A percentile compares a stretch with the other conserved stretches of the same genome.
These are phyloP conservation scores for Uronychia binucleata DNA, from an alignment of 73 alveolate species.

Conservation along the genomic window DNA sequence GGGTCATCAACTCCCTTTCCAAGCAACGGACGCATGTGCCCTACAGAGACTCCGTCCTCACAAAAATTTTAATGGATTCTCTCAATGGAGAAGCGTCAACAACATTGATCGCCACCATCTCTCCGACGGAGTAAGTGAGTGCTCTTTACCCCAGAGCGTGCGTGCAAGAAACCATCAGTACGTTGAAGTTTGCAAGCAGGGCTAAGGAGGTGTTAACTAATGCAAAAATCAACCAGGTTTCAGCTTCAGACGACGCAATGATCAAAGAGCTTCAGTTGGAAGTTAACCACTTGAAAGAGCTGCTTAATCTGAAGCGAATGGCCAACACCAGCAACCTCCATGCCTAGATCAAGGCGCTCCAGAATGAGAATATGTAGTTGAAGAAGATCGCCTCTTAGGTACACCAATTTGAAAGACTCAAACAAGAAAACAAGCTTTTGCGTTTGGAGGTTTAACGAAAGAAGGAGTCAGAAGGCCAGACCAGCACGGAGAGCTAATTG, in stretches of 20 bases:
- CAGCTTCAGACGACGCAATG: slow-evolving; percentile 69
- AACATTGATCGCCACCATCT: slow-evolving; percentile 14
- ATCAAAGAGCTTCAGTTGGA: slow-evolving; percentile 76
- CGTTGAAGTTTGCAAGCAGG: slow-evolving; percentile 49
- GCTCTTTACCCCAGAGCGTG: slow-evolving; percentile 6
- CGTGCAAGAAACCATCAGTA: slow-evolving; percentile 23
- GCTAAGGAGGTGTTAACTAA: slow-evolving; percentile 20
- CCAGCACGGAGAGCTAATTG: background rate
- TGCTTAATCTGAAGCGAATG: slow-evolving; percentile 62
- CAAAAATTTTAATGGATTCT: slow-evolving; percentile 80
- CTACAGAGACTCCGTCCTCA: slow-evolving; percentile 84
- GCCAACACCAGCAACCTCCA: slow-evolving; percentile 52
- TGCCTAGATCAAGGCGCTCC: slow-evolving; percentile 36
- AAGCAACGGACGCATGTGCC: slow-evolving; percentile 68
- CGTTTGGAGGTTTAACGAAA: slow-evolving; percentile 50
- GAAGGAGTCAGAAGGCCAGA: background rate
- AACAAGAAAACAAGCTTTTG: slow-evolving; percentile 75
- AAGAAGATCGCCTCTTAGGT: slow-evolving; percentile 57
- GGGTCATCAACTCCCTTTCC: slow-evolving; percentile 31
- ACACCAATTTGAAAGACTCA: slow-evolving; percentile 67
- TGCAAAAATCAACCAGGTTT: background rate
- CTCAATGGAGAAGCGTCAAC: slow-evolving; percentile 88
- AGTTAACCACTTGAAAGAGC: slow-evolving; percentile 64
- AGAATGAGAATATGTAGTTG: slow-evolving; percentile 77
- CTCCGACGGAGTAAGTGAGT: background rate